Evolutionary conservation across 805 yeast species (phyloP).

Genomic region (Metschnikowia baotianmanensis): DNA sequence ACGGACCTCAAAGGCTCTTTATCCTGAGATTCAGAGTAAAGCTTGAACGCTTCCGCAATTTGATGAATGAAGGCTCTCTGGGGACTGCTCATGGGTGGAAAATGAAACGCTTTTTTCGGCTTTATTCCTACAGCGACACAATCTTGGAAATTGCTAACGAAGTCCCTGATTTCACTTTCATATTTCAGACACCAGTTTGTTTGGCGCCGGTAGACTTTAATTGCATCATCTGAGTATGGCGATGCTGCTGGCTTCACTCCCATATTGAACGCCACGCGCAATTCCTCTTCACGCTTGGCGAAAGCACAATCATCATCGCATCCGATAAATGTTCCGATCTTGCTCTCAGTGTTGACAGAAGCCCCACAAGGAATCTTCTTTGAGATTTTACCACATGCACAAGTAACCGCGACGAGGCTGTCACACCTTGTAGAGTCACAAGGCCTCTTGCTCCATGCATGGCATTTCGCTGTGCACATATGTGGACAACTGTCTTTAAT

Average conservation of each 20-base stretch:
- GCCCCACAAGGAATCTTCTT: slow-evolving; percentile 58
- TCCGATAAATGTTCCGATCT: slow-evolving; percentile 39
- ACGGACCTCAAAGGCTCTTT: slow-evolving; percentile 78
- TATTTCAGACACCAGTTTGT: slow-evolving; percentile 65
- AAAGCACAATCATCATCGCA: slow-evolving; percentile 74
- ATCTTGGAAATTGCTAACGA: slow-evolving; percentile 40
- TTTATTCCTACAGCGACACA: slow-evolving; percentile 18
- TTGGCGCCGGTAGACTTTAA: slow-evolving; percentile 53
- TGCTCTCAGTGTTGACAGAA: slow-evolving; percentile 30
- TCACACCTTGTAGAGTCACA: slow-evolving; percentile 57
- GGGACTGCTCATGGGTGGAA: slow-evolving; percentile 68
- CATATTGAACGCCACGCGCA: slow-evolving; percentile 60
- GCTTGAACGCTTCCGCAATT: slow-evolving; percentile 54
- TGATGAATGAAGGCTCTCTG: slow-evolving; percentile 73
- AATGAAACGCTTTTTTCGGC: slow-evolving; percentile 47
- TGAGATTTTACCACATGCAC: slow-evolving; percentile 62
- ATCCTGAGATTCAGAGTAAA: slow-evolving; percentile 75
- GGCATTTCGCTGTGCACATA: slow-evolving; percentile 62
- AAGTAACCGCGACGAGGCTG: slow-evolving; percentile 48
- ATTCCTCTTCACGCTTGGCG: slow-evolving; percentile 54
- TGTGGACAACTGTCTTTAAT: slow-evolving; percentile 63
- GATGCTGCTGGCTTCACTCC: slow-evolving; percentile 16
- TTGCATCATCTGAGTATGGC: slow-evolving; percentile 46
- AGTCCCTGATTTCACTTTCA: slow-evolving; percentile 50
- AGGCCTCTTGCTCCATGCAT: slow-evolving; percentile 41